Evolutionary conservation across 805 yeast species (phyloP), one percentile per base, ranked within the genome.

Genomic region (Saturnispora kantuleensis): DNA sequence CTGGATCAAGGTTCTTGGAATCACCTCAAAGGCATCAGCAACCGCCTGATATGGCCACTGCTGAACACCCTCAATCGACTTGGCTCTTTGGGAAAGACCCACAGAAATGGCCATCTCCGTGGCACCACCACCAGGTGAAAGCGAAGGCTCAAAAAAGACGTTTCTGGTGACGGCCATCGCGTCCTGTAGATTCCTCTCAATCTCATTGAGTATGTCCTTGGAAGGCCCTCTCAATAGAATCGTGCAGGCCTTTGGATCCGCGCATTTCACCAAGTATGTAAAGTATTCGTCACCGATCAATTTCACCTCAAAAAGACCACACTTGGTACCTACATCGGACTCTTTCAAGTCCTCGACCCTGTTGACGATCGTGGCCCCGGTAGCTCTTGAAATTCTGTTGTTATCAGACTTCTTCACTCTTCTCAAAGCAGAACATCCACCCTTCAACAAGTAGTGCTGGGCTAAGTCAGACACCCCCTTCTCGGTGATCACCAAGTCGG

Each of bases 1-100:
- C 70, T 93, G 98, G 50, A 93, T 81, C 60, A 93, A 76, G 4
- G 98, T 93, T 69, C 98, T 81, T 56, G 99, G 97, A 56, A 93
- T 93, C 40, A 93, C 96, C 67, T 93, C 99, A 71, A 93, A 83
- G 0, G 98, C 97, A 68, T 93, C 97, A 8, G 97, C 95, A 44
- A 93, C 97, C 3, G 97, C 97, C 67, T 86, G 93, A 66, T 93
- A 93, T 40, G 99, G 99, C 95, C 96, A 90, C 68, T 93, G 98
- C 47, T 84, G 89, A 47, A 90, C 83, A 50, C 97, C 98, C 63
- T 88, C 96, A 53, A 93, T 77, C 41, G 79, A 73, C 69, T 88
- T 90, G 41, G 97, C 96, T 67, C 78, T 82, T 62, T 89, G 96
- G 13, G 95, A 76, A 48, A 93, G 73, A 52, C 73, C 78, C 29